Percentiles rank a stretch among this genome's conserved stretches.
Conservation (phyloP, 192 early-diverging fungal genomes). For the Gryganskiella cystojenkinii region DNA sequence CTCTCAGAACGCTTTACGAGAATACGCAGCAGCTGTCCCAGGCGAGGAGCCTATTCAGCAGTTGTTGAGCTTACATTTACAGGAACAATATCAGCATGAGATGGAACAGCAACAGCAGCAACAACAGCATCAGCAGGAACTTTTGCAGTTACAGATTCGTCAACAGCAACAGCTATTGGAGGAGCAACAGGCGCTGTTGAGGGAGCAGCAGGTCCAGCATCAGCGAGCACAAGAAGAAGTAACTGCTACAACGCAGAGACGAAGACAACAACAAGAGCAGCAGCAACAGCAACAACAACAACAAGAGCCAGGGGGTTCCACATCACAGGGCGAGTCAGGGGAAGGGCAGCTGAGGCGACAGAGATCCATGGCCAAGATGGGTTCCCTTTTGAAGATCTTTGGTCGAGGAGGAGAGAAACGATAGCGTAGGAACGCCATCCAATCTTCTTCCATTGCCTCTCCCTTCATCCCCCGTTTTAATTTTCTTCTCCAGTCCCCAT, state of each 20-base stretch:
- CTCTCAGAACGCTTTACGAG: conserved; percentile 27
- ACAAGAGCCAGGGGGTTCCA: too few species aligned
- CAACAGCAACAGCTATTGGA: neutral
- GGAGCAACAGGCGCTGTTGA: neutral
- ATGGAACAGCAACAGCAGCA: neutral
- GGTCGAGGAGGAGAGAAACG: too few species aligned
- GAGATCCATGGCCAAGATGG: too few species aligned
- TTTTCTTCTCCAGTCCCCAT: too few species aligned
- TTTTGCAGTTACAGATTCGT: neutral
- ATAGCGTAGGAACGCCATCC: too few species aligned
- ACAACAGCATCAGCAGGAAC: neutral
- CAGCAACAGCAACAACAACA: neutral
- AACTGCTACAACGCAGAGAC: neutral
- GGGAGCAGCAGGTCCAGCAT: neutral
- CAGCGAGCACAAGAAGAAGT: neutral
- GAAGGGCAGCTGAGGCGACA: too few species aligned
- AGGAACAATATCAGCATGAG: neutral
- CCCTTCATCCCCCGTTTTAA: too few species aligned
- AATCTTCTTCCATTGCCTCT: too few species aligned
- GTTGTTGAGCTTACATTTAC: neutral
- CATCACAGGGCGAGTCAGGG: too few species aligned
- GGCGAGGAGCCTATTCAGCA: conserved; percentile 5
- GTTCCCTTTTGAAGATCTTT: too few species aligned
- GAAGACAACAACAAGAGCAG: neutral
- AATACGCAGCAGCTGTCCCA: conserved; percentile 14